These are phyloP conservation scores for Cordyceps fumosorosea DNA, from an alignment of 2,329 filamentous ascomycete species.

Conservation along the genomic window DNA sequence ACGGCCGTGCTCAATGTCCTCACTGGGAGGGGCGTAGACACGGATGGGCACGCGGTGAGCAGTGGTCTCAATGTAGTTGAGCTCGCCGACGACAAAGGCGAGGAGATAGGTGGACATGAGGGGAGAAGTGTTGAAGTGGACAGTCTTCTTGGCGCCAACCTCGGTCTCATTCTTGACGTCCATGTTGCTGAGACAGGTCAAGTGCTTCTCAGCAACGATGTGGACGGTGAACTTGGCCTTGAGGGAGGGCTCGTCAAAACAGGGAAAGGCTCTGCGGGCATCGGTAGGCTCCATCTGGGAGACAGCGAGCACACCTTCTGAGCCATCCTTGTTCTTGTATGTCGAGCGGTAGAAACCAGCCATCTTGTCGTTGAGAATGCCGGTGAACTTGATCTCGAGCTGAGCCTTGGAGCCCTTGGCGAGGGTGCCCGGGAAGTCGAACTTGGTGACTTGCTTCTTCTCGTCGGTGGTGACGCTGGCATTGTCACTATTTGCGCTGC, in stretches of 20 bases:
- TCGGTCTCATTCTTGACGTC: slow-evolving; percentile 77
- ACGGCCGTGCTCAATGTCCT: slow-evolving; percentile 81
- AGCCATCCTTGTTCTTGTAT: slow-evolving; percentile 77
- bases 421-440: slow-evolving; percentile 69
- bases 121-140: slow-evolving; percentile 87
- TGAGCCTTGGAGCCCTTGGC: slow-evolving; percentile 68
- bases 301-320: slow-evolving; percentile 75
- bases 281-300: slow-evolving; percentile 97
- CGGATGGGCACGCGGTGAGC: slow-evolving; percentile 86
- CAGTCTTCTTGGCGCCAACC: slow-evolving; percentile 67
- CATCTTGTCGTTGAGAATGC: slow-evolving; percentile 87
- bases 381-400: slow-evolving; percentile 58
- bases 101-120: slow-evolving; percentile 95
- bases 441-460: slow-evolving; percentile 71
- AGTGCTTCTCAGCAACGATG: slow-evolving; percentile 78
- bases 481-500: slow-evolving; percentile 14
- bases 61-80: slow-evolving; percentile 89
- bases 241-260: slow-evolving; percentile 90
- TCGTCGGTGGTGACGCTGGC: slow-evolving; percentile 68
- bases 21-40: slow-evolving; percentile 87
- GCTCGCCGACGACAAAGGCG: slow-evolving; percentile 88
- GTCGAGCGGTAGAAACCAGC: slow-evolving; percentile 95
- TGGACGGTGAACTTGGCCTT: slow-evolving; percentile 92
- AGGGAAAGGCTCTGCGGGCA: slow-evolving; percentile 85
- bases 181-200: slow-evolving; percentile 97